Evolutionary conservation across 2,329 filamentous ascomycete genomes (phyloP).

Genomic region (Aspergillus japonicus): DNA sequence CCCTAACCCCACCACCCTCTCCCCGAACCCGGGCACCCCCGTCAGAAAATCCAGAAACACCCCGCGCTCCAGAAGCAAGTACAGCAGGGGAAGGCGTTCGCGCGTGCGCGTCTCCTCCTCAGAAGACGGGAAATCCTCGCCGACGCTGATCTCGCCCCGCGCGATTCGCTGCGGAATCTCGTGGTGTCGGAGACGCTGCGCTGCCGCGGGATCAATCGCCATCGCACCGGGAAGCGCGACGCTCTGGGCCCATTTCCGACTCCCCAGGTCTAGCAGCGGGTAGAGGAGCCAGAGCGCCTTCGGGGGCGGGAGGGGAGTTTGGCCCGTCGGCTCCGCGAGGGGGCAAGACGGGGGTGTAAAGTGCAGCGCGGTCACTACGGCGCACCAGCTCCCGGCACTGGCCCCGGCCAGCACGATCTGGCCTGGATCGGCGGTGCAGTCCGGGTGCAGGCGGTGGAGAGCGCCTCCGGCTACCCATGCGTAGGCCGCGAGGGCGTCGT

Average conservation of each 20-base stretch:
- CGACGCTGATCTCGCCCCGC: background rate
- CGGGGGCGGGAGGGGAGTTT: background rate
- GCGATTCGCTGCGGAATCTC: background rate
- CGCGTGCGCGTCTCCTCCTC: background rate
- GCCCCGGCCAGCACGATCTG: background rate
- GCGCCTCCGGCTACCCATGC: background rate
- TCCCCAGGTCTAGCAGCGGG: background rate
- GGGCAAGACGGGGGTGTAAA: background rate
- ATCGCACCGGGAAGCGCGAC: background rate
- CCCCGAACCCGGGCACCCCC: background rate
- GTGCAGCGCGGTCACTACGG: background rate
- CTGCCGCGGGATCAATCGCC: background rate
- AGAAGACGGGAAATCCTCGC: background rate
- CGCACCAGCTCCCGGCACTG: background rate
- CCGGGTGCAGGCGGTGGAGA: background rate
- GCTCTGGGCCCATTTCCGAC: background rate
- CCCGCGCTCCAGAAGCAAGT: background rate
- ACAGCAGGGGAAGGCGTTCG: background rate
- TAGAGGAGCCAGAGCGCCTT: background rate
- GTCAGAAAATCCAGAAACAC: background rate
- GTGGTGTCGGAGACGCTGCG: background rate
- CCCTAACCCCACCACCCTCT: background rate
- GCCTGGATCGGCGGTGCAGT: background rate
- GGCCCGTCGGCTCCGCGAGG: fast-evolving
- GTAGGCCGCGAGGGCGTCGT: background rate